phyloP scores from a whole-genome alignment of 371 early-diverging fungal species.

The Neoconidiobolus thromboides region DNA sequence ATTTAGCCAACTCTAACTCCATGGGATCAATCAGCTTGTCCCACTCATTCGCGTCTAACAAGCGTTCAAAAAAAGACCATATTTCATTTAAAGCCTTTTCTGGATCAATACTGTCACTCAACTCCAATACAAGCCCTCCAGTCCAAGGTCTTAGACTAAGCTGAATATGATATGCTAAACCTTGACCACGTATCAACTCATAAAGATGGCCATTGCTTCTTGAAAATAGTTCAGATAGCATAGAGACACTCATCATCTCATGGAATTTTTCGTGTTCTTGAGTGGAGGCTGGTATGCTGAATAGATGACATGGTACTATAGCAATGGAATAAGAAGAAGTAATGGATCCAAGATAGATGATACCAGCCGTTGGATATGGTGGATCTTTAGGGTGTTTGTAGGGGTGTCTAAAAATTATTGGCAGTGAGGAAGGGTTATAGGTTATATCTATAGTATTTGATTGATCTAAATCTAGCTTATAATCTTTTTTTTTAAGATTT shows the following conservation, averaged over 20 bases:
- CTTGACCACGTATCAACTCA: slow-evolving; percentile 47
- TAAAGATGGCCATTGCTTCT: slow-evolving; percentile 51
- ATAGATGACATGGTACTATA: slow-evolving; percentile 17
- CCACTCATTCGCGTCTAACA: slow-evolving; percentile 9
- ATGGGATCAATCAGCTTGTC: not conserved
- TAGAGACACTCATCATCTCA: slow-evolving; percentile 19
- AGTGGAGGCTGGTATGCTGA: slow-evolving; percentile 11
- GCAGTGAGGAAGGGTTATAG: not conserved
- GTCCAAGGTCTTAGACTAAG: slow-evolving; percentile 27
- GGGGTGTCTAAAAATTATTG: slow-evolving; percentile 12
- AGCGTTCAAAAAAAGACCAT: slow-evolving; percentile 20
- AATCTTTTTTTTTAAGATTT: too few relatives aligned
- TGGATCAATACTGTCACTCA: slow-evolving; percentile 32
- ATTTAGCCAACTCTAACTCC: not conserved
- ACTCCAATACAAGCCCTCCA: slow-evolving; percentile 27
- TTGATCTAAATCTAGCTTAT: too few relatives aligned
- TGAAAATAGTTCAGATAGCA: slow-evolving; percentile 39
- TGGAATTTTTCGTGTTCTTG: slow-evolving; percentile 7
- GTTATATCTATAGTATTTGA: not conserved
- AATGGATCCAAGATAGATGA: slow-evolving; percentile 13
- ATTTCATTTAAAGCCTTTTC: slow-evolving; percentile 26
- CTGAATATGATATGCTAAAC: slow-evolving; percentile 46
- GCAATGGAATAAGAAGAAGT: slow-evolving; percentile 14
- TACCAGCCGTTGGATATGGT: slow-evolving; percentile 12
- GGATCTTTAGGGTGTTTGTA: slow-evolving; percentile 9